Conservation (phyloP, 371 early-diverging fungal species). For the Apophysomyces elegans region DNA sequence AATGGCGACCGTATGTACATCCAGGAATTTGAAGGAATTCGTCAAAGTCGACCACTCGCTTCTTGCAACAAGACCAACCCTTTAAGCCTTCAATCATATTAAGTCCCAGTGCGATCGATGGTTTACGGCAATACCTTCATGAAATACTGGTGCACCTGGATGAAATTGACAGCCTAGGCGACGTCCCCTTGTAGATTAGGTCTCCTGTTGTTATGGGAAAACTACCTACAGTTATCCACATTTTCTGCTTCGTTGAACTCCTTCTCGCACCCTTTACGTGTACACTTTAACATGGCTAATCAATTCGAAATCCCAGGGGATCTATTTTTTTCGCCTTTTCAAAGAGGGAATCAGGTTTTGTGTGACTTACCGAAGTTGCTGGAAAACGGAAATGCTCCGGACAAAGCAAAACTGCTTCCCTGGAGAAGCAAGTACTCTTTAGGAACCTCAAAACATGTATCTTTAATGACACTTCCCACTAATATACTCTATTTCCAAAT, state of each 20-base stretch:
- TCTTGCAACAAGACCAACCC: slow-evolving; percentile 96
- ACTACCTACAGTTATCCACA: slow-evolving; percentile 56
- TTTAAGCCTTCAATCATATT: slow-evolving; percentile 61
- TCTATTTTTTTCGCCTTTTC: no score
- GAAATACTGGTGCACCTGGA: slow-evolving; percentile 88
- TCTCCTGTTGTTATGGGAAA: not conserved
- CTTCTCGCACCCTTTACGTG: slow-evolving; percentile 85
- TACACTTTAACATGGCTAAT: slow-evolving; percentile 64
- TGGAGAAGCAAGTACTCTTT: no score
- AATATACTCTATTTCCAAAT: no score
- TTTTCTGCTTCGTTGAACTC: slow-evolving; percentile 73
- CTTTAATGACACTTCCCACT: no score
- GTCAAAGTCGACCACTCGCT: slow-evolving; percentile 88
- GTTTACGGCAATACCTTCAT: slow-evolving; percentile 64
- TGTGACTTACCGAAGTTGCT: no score
- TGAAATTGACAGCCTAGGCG: slow-evolving; percentile 74
- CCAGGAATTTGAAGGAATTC: slow-evolving; percentile 89
- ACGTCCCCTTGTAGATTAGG: not conserved
- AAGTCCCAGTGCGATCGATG: not conserved
- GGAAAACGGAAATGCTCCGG: no score
- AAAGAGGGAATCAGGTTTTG: no score
- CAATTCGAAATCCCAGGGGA: no score
- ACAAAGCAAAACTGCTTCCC: no score
- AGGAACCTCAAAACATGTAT: no score
- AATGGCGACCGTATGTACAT: slow-evolving; percentile 72